Evolutionary conservation across 2,329 filamentous ascomycete species (phyloP).

Genomic region (Exophiala oligosperma): DNA sequence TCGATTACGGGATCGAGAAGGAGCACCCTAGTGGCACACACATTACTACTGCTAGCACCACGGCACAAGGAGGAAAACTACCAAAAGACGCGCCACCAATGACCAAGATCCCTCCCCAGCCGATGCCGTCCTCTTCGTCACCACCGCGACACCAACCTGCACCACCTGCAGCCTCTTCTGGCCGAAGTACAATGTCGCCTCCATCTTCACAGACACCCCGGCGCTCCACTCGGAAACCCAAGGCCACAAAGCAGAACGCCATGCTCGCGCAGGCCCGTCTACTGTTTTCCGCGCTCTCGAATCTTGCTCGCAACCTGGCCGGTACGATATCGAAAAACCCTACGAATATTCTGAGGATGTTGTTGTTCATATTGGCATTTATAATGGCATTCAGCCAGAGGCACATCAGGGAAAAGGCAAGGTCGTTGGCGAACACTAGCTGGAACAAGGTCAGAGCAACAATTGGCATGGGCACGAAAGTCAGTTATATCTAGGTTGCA

Average conservation of each 20-base stretch:
- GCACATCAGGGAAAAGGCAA: constrained; percentile 72
- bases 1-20: constrained; percentile 68
- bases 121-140: constrained; percentile 12
- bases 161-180: background rate
- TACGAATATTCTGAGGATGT: constrained; percentile 57
- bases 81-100: constrained; percentile 12
- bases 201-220: constrained; percentile 16
- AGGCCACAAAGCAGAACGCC: constrained; percentile 29
- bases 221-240: constrained; percentile 18
- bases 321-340: constrained; percentile 56
- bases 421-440: constrained; percentile 64
- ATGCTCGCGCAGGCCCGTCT: constrained; percentile 45
- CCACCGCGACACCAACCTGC: constrained; percentile 12
- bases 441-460: constrained; percentile 84
- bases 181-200: constrained; percentile 23
- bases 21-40: constrained; percentile 41
- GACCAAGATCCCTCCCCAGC: constrained; percentile 12
- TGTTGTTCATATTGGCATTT: constrained; percentile 79
- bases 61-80: constrained; percentile 7
- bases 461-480: constrained; percentile 94
- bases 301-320: constrained; percentile 51
- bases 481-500: constrained; percentile 72
- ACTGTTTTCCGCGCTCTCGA: constrained; percentile 49
- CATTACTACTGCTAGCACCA: constrained; percentile 16
- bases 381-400: constrained; percentile 72